These are phyloP conservation scores for Hygrophoropsis aurantiaca DNA, from an alignment of 768 basidiomycete genomes.

Conservation along the genomic window DNA sequence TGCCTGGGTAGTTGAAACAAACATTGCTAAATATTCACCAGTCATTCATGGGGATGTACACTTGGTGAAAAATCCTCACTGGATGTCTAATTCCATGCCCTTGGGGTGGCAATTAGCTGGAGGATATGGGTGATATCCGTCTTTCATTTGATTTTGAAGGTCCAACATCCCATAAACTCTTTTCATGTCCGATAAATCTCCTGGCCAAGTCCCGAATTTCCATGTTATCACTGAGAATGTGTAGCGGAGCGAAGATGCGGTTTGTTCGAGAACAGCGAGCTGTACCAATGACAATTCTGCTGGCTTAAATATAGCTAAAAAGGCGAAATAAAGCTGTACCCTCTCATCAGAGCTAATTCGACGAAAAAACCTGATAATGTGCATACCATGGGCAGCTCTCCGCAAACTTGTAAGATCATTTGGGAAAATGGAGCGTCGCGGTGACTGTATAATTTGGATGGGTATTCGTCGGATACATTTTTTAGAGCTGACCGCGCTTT, in stretches of 20 bases:
- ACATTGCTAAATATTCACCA: constrained; percentile 39
- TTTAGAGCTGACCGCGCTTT: constrained; percentile 18
- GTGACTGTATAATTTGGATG: constrained; percentile 13
- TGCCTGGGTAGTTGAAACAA: constrained; percentile 51
- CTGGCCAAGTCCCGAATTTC: constrained; percentile 10
- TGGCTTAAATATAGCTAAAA: constrained; percentile 23
- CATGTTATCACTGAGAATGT: constrained; percentile 17
- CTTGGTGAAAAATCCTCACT: constrained; percentile 4
- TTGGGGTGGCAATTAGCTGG: constrained; percentile 6
- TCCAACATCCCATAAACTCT: constrained; percentile 20
- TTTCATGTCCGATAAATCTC: constrained; percentile 17
- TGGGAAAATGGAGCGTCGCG: constrained; percentile 1
- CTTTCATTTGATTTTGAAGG: constrained; percentile 21
- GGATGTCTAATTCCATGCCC: constrained; percentile 18
- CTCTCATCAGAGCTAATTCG: neutral
- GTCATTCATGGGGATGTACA: neutral
- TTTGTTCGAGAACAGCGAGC: constrained; percentile 29
- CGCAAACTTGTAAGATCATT: constrained; percentile 10
- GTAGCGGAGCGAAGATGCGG: constrained; percentile 18
- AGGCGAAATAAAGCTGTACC: constrained; percentile 27
- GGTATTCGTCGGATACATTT: constrained; percentile 8
- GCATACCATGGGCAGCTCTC: constrained; percentile 17
- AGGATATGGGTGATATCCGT: constrained; percentile 25
- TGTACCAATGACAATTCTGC: constrained; percentile 26
- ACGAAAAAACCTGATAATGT: neutral